Evolutionary conservation across 106 monocot species (phyloP), one percentile per base, ranked within the genome.

Genomic region (Triglochin maritima): DNA sequence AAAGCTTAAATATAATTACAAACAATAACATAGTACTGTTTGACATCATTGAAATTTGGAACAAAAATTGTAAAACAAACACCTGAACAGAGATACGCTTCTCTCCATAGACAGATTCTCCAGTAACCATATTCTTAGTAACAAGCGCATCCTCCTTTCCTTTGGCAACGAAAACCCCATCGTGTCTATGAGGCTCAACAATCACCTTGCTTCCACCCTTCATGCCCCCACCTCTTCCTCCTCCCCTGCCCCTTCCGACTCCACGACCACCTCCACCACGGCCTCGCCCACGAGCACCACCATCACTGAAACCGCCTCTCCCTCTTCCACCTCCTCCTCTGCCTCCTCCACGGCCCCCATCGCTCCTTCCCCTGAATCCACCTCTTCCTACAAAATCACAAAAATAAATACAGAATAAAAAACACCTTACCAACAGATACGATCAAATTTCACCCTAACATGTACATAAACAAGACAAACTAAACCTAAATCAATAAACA

Each of bases 111-210:
- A 96, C 95, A 14, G 90, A 77, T 67, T 96, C 95, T 6, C 95
- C 95, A 42, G 76, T 0, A 4, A 76, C 95, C 83, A 96, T 47
- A 64, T 96, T 96, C 80, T 84, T 98, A 3, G 96, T 98, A 75
- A 88, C 88, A 55, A 98, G 96, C 0, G 88, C 96, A 46, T 98
- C 96, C 47, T 98, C 96, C 71, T 98, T 98, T 16, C 91, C 91
- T 73, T 88, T 98, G 2, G 91, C 91, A 2, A 98, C 72, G 49
- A 98, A 98, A 14, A 98, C 86, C 0, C 96, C 96, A 15, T 79
- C 88, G 61, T 86, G 88, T 49, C 86, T 84, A 54, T 98, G 96
- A 0, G 86, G 86, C 66, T 81, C 72, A 5, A 98, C 88, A 7
- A 91, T 78, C 5, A 91, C 91, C 82, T 71, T 91, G 61, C 86